phyloP scores from a whole-genome alignment of 768 basidiomycete species.

The Serendipita sp. region DNA sequence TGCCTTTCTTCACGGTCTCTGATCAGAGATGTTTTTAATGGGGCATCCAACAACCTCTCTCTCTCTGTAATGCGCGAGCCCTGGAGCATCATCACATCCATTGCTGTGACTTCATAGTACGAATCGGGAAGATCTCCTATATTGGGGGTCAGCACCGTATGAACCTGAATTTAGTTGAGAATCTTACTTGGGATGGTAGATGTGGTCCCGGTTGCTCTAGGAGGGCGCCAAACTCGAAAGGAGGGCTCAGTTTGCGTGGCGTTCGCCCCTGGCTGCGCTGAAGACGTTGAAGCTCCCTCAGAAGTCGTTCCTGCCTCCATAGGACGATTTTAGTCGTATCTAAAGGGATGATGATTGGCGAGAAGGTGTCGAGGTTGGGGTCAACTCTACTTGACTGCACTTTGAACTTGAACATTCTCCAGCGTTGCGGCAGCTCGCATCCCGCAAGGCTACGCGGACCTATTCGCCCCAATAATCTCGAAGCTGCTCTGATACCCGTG shows the following conservation, averaged over 20 bases:
- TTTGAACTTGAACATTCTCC: background rate
- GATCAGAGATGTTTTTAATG: conserved; percentile 44
- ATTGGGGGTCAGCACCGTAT: conserved; percentile 8
- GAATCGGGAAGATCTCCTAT: conserved; percentile 43
- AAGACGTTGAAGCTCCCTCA: background rate
- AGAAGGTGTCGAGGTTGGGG: background rate
- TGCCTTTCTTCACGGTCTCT: conserved; percentile 45
- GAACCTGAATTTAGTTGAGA: conserved; percentile 3
- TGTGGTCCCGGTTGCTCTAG: conserved; percentile 16
- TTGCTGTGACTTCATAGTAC: conserved; percentile 53
- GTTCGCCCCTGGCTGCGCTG: background rate
- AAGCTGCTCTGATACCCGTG: background rate
- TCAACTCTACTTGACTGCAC: background rate
- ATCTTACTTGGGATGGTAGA: background rate
- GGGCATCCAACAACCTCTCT: conserved; percentile 48
- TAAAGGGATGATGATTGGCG: background rate
- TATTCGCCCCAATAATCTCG: background rate
- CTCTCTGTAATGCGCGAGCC: conserved; percentile 42
- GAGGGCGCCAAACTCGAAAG: conserved; percentile 37
- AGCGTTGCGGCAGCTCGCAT: background rate
- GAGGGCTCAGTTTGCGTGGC: background rate
- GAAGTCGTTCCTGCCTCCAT: background rate
- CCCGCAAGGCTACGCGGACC: background rate
- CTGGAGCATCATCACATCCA: conserved; percentile 57
- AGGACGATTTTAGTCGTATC: background rate